Base-by-base conservation (phyloP, 2,329 filamentous ascomycete species). In the Clonostachys sp. region DNA sequence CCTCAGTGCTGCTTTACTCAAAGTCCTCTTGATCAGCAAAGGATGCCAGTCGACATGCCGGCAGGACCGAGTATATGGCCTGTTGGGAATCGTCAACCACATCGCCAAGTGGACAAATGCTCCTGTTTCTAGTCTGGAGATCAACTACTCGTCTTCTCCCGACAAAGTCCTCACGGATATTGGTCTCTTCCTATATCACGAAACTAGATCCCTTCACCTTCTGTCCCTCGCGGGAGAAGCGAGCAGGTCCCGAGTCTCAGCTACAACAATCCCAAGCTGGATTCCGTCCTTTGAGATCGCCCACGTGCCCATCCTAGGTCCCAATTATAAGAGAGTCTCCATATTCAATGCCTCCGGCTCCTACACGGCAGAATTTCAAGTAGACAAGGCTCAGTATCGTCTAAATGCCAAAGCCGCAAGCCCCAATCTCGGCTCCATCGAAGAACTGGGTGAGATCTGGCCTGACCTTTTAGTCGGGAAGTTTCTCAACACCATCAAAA, bases 71-170 rank as follows among this genome's bases (percentile, higher is more conserved):
- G 50, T 60, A 8, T 60, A 59, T 40, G 53, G 53, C 6, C 48
- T 60, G 18, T 50, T 60, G 1, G 57, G 56, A 18, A 45, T 61
- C n/a, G 50, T 51, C 5, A 56, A 57, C 46, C 50, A 55, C 24
- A 47, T 57, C 33, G 49, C 47, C 13, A 46, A 48, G 18, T 33
- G 41, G 6, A 47, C 55, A 40, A 49, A 48, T 6, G 45, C 40
- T 3, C 47, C 53, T 7, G 48, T 51, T 6, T 34, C 55, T 1
- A 44, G 43, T 24, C 33, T 57, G 9, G 39, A 42, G 4, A 41
- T 57, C 34, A 55, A 57, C 50, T 57, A 57, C 24, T 20, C 45
- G 18, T 53, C 52, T 10, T 42, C 50, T 2, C 47, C 53, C n/a
- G 50, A 56, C 18, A 34, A 44, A 3, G 47, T 55, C n/a, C 50